phyloP scores from a whole-genome alignment of 495 filamentous ascomycete species.

The Acidomyces sp. region DNA sequence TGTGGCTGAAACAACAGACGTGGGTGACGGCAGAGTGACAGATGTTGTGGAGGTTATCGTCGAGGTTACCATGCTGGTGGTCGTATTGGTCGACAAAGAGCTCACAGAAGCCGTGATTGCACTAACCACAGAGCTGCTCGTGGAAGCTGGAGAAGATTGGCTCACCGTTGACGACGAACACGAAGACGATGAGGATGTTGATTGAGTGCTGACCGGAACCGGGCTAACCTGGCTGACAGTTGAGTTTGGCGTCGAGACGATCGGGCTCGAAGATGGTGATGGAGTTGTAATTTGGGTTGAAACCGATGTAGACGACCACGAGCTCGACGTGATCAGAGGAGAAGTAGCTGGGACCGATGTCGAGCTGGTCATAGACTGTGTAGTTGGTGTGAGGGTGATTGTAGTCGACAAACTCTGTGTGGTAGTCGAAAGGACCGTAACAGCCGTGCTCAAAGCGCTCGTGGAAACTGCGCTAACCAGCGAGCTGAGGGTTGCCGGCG shows the following conservation, averaged over 20 bases:
- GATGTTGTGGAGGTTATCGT: conserved; percentile 9
- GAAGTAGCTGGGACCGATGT: background rate
- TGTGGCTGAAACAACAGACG: background rate
- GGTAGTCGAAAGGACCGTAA: conserved; percentile 9
- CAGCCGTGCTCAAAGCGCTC: background rate
- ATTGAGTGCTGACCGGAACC: background rate
- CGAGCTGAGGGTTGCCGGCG: background rate
- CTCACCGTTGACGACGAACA: background rate
- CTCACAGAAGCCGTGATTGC: background rate
- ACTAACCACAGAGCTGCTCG: conserved; percentile 2
- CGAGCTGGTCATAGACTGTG: conserved; percentile 4
- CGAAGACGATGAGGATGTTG: background rate
- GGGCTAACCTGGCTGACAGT: too few relatives aligned
- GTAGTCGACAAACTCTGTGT: conserved; percentile 10
- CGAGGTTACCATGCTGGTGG: background rate
- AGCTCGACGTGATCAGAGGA: background rate
- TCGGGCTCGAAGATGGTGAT: background rate
- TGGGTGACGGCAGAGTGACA: conserved; percentile 6
- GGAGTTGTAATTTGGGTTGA: background rate
- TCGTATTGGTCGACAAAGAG: background rate
- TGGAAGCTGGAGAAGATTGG: background rate
- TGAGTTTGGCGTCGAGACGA: too few relatives aligned
- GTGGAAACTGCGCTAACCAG: background rate
- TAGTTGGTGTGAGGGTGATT: background rate
- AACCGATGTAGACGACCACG: background rate